Evolutionary conservation across 495 filamentous ascomycete genomes (phyloP).

Genomic region (Schizothecium vesticola): DNA sequence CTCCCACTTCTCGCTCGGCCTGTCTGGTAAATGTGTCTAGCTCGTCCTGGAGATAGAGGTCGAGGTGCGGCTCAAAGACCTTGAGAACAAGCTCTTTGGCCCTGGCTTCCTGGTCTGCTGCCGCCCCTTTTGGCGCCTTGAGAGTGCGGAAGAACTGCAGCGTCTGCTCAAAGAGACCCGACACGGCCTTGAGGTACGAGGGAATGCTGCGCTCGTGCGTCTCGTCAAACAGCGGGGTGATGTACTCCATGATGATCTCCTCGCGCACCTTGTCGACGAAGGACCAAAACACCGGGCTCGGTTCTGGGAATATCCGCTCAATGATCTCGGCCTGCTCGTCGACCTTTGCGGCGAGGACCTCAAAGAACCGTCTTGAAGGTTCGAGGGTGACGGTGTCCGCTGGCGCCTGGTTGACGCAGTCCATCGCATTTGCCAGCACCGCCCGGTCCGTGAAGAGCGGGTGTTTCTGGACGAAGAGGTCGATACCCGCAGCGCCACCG

Average conservation of each 20-base stretch:
- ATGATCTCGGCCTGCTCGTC: conserved; percentile 83
- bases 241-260: conserved; percentile 80
- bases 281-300: conserved; percentile 62
- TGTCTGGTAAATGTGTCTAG: conserved; percentile 72
- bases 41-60: conserved; percentile 90
- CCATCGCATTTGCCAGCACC: conserved; percentile 68
- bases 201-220: conserved; percentile 70
- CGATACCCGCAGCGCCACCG: conserved; percentile 69
- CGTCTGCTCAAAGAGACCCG: conserved; percentile 80
- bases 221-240: conserved; percentile 84
- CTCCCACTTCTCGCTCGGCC: conserved; percentile 68
- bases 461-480: conserved; percentile 83
- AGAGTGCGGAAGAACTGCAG: conserved; percentile 68
- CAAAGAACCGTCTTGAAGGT: conserved; percentile 78
- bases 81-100: conserved; percentile 59
- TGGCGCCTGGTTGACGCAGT: conserved; percentile 68
- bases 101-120: conserved; percentile 27
- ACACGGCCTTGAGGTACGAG: conserved; percentile 79
- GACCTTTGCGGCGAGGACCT: conserved; percentile 60
- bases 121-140: conserved; percentile 43
- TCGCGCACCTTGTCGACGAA: conserved; percentile 80
- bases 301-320: conserved; percentile 77
- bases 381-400: conserved; percentile 62
- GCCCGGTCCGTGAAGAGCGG: conserved; percentile 70
- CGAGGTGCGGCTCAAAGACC: conserved; percentile 86